Conservation (phyloP, 148 eudicot genomes). For the Cornus kousa region DNA sequence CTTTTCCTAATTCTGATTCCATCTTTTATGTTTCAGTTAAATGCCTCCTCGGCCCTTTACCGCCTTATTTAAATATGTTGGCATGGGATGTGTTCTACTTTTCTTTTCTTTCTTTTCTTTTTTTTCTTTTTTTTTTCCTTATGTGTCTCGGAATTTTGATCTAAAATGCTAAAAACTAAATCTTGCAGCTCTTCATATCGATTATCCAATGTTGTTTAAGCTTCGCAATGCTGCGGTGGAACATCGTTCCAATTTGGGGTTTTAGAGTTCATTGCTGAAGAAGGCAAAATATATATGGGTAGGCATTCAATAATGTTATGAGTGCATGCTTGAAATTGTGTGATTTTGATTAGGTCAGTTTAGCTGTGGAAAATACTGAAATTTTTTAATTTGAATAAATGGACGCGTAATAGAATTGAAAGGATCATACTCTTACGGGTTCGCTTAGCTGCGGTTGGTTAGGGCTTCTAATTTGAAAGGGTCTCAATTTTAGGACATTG, state of each 20-base stretch:
- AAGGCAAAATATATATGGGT: conserved; percentile 99
- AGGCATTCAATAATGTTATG: conserved; percentile 11
- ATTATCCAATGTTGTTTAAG: conserved; percentile 92
- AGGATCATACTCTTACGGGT: too few species aligned
- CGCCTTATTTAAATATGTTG: conserved; percentile 31
- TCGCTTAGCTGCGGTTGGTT: too few species aligned
- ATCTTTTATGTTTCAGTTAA: conserved; percentile 72
- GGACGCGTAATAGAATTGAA: too few species aligned
- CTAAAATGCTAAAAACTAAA: not conserved
- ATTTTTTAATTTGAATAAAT: not conserved
- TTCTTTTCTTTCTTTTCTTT: conserved; percentile 2
- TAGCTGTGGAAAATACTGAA: not conserved
- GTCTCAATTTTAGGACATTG: too few species aligned
- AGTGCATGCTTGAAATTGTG: not conserved
- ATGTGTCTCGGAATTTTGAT: not conserved
- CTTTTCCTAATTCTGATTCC: too few species aligned
- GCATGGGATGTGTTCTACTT: not conserved
- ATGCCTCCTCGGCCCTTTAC: conserved; percentile 98
- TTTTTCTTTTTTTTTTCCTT: not conserved
- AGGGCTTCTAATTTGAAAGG: too few species aligned
- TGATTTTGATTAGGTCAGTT: not conserved
- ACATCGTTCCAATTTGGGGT: conserved; percentile 86
- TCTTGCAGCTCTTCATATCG: conserved; percentile 78
- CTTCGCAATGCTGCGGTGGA: conserved; percentile 43
- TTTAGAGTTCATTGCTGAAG: conserved; percentile 95